Evolutionary conservation across 495 filamentous ascomycete genomes (phyloP), one percentile per base, ranked within the genome.

Genomic region (Sordaria brevicollis): DNA sequence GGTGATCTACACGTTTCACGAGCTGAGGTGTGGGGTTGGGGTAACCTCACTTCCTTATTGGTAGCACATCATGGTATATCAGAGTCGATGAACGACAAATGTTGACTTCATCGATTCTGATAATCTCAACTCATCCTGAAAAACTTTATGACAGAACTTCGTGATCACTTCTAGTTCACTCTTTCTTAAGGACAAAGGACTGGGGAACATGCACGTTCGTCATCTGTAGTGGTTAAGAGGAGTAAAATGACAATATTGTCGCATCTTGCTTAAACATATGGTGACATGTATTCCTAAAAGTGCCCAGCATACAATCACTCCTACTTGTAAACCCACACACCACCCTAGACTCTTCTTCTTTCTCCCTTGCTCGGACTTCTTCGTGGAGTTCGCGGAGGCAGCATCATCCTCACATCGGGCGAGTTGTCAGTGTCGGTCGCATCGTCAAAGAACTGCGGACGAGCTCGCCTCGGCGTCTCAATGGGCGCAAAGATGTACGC

Each of bases 321-420:
- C 70, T 83, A 84, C 34, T 68, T 71, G 9, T 62, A 81, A 78
- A 69, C 81, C 83, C 39, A 77, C 81, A 84, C 39, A 77, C 49
- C 35, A 66, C 74, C 37, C 77, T 69, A 33, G 67, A 74, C 1
- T 71, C 70, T 74, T 82, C 77, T 75, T 66, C 82, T 76, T 17
- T 84, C 82, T 10, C 78, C 76, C 67, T 84, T 85, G 31, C 80
- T 79, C 0, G 83, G 83, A 43, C 83, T 84, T 29, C 79, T 75
- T 70, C 79, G 74, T 1, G 83, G 80, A 1, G 81, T 84, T 67
- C 81, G 78, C 3, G 78, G 78, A 33, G 81, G 76, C 69, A 78
- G 73, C 33, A 84, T 75, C 2, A 76, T 70, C 41, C 77, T 77
- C 34, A 74, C 70, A 62, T 69, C 70, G 0, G 81, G 79, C 21